Evolutionary conservation across 2,329 filamentous ascomycete species (phyloP).

Genomic region (Claviceps arundinis): DNA sequence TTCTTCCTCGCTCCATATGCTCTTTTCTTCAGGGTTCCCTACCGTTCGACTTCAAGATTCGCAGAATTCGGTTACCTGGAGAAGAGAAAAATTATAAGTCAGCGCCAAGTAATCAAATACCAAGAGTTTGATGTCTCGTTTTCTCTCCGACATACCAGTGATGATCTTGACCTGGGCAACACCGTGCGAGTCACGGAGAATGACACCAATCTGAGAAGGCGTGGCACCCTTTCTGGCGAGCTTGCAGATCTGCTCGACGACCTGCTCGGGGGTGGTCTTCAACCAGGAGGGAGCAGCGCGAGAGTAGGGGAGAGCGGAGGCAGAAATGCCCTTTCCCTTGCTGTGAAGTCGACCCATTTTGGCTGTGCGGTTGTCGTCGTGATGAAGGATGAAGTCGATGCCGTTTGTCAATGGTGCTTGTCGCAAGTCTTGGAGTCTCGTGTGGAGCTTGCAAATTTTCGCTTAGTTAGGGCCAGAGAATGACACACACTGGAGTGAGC

Average conservation of each 20-base stretch:
- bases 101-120: background rate
- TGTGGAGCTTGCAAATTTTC: conserved; percentile 30
- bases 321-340: conserved; percentile 98
- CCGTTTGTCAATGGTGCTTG: conserved; percentile 14
- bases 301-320: conserved; percentile 93
- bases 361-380: conserved; percentile 29
- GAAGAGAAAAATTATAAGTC: conserved; percentile 4
- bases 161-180: conserved; percentile 96
- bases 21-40: conserved; percentile 38
- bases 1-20: conserved; percentile 15
- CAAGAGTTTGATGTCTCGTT: background rate
- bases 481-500: background rate
- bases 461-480: conserved; percentile 33
- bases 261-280: conserved; percentile 97
- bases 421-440: conserved; percentile 17
- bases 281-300: conserved; percentile 87
- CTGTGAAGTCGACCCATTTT: conserved; percentile 96
- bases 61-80: conserved; percentile 98
- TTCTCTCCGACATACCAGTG: conserved; percentile 54
- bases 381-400: conserved; percentile 20
- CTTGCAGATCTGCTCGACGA: conserved; percentile 98
- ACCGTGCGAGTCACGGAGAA: conserved; percentile 96
- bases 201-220: conserved; percentile 96
- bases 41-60: conserved; percentile 97
- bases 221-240: conserved; percentile 98